phyloP scores from a whole-genome alignment of 768 basidiomycete species.

The Boletellus ananas region DNA sequence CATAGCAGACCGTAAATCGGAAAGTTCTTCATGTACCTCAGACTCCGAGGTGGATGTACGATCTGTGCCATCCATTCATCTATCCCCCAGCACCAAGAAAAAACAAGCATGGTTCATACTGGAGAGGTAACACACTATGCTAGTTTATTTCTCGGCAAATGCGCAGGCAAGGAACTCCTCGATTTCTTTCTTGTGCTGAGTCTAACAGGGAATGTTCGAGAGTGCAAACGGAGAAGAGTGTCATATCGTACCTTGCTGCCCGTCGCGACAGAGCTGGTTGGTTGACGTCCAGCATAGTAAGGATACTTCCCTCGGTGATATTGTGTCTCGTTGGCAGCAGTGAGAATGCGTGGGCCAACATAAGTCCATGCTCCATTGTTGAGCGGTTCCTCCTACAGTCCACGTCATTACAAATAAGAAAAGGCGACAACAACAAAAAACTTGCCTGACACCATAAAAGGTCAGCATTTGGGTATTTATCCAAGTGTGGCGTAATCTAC shows the following conservation, averaged over 20 bases:
- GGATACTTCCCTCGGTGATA: constrained; percentile 92
- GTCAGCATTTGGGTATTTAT: constrained; percentile 94
- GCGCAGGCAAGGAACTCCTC: constrained; percentile 66
- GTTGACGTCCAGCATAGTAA: constrained; percentile 86
- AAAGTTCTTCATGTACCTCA: no score
- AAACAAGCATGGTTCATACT: neutral
- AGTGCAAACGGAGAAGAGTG: neutral
- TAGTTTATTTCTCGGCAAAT: constrained; percentile 37
- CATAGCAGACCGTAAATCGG: no score
- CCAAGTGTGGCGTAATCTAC: constrained; percentile 88
- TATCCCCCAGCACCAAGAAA: constrained; percentile 2
- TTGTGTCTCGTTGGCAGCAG: constrained; percentile 86
- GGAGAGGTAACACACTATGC: neutral
- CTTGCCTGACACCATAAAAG: constrained; percentile 85
- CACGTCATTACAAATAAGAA: constrained; percentile 1
- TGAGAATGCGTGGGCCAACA: constrained; percentile 88
- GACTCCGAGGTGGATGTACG: no score
- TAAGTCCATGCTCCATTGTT: constrained; percentile 99
- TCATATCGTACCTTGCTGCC: constrained; percentile 69
- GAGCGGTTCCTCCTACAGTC: constrained; percentile 78
- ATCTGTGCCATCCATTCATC: neutral
- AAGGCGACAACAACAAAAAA: neutral
- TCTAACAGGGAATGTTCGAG: constrained; percentile 33
- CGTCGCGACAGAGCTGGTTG: constrained; percentile 88
- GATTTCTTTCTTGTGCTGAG: constrained; percentile 88